phyloP scores from a whole-genome alignment of 139 green algal genomes.

The Chlorokybus atmophyticus region DNA sequence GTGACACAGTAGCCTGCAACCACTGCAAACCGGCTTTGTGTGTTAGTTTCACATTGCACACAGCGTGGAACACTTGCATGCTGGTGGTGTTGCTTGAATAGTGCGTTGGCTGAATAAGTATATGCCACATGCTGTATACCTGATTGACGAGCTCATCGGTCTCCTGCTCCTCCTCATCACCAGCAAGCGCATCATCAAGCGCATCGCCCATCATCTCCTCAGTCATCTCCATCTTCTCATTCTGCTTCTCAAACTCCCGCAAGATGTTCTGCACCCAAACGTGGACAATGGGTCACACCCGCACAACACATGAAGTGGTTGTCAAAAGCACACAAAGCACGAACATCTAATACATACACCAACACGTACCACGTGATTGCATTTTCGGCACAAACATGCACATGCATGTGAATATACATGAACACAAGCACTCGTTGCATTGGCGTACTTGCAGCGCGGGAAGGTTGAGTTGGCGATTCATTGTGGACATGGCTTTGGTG shows the following conservation, averaged over 20 bases:
- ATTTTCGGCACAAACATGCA: no score
- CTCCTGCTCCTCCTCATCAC: slow-evolving; percentile 88
- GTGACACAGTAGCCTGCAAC: no score
- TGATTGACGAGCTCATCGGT: slow-evolving; percentile 82
- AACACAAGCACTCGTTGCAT: no score
- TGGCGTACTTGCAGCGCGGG: no score
- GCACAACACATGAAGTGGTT: no score
- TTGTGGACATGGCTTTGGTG: slow-evolving; percentile 87
- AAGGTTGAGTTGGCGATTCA: slow-evolving; percentile 94
- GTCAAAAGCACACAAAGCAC: no score
- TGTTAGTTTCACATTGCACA: neutral
- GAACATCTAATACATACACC: no score
- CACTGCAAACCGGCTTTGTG: no score
- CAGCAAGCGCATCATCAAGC: slow-evolving; percentile 86
- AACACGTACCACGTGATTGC: no score
- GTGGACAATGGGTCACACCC: no score
- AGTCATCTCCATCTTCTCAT: slow-evolving; percentile 96
- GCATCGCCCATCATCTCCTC: slow-evolving; percentile 91
- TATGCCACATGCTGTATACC: no score
- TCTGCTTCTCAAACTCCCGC: slow-evolving; percentile 94
- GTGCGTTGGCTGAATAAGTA: slow-evolving; percentile 83
- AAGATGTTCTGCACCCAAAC: slow-evolving; percentile 75
- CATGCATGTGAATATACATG: no score
- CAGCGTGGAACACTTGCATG: slow-evolving; percentile 33
- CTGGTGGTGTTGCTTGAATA: slow-evolving; percentile 52